Evolutionary conservation across 23 red algal species (phyloP).

Genomic region (Gracilaria domingensis): DNA sequence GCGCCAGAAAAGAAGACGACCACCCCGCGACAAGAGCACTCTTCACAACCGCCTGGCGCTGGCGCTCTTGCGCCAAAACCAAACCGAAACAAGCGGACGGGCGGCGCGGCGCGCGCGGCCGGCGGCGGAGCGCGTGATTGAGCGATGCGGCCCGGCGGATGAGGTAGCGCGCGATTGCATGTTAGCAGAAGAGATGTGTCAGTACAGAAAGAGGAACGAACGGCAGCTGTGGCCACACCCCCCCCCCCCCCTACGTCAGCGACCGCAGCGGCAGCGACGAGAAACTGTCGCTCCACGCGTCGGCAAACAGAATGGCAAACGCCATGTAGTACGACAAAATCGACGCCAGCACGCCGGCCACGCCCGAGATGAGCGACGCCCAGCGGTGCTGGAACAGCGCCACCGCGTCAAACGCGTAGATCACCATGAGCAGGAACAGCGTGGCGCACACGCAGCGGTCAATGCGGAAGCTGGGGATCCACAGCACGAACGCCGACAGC

Average conservation of each 20-base stretch:
- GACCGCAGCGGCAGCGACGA: slow-evolving; percentile 11
- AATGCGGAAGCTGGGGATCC: slow-evolving; percentile 19
- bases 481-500: not conserved
- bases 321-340: slow-evolving; percentile 13
- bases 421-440: slow-evolving; percentile 1
- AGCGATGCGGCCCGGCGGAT: too few relatives aligned
- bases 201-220: not conserved
- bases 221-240: too few relatives aligned
- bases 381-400: slow-evolving; percentile 3
- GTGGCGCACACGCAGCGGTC: slow-evolving; percentile 1
- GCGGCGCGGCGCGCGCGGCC: too few relatives aligned
- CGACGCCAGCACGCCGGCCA: not conserved
- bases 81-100: too few relatives aligned
- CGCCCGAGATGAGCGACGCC: not conserved
- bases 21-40: too few relatives aligned
- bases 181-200: too few relatives aligned
- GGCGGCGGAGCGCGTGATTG: too few relatives aligned
- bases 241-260: slow-evolving; percentile 22
- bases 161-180: too few relatives aligned
- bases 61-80: too few relatives aligned
- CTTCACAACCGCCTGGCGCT: too few relatives aligned
- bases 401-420: not conserved
- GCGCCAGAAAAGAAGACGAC: too few relatives aligned
- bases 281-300: not conserved
- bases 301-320: not conserved